Base-by-base conservation (phyloP, 495 filamentous ascomycete species). In the Daldinia concentrica region DNA sequence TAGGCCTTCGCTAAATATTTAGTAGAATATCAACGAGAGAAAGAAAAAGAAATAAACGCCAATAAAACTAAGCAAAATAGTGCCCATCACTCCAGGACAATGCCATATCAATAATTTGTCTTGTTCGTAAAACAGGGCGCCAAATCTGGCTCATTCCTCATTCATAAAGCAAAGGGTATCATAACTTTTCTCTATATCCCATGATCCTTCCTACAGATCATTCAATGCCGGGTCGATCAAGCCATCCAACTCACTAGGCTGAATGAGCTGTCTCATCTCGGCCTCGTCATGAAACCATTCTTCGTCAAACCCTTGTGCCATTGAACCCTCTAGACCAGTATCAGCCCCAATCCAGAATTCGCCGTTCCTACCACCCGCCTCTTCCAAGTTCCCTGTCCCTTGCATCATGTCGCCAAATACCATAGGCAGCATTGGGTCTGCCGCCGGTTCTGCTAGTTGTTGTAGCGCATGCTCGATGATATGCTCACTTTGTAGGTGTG, bases 401-500 rank as follows among this genome's bases (percentile, higher is more conserved):
- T 60, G 36, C 36, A 58, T 60, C 52, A 56, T 67, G 3, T 48
- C 26, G 14, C 61, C 50, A 14, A 48, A 60, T 3, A 74, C 76
- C 22, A 75, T 71, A 0, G 43, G 55, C 43, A 48, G 43, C 17
- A 48, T 48, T 11, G 43, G 43, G 17, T 48, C 43, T 48, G 1
- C 19, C 3, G 9, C 43, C 22, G 29, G 45, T 37, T 65, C 72
- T 32, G 75, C 62, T 9, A 74, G 60, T n/a, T 78, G 72, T 12
- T 68, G 22, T 0, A 75, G 52, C 1, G 72, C 65, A 12, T 77
- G 65, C 41, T 77, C 74, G 34, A 70, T 56, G n/a, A 62, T 37
- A 36, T 77, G 73, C 41, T 76, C 57, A 15, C 41, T 79, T 56
- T 82, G 79, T 75, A 93, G 81, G 76, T 96, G 93, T 7, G 86